phyloP scores from a whole-genome alignment of 2,329 filamentous ascomycete genomes.

The Fusarium udum region DNA sequence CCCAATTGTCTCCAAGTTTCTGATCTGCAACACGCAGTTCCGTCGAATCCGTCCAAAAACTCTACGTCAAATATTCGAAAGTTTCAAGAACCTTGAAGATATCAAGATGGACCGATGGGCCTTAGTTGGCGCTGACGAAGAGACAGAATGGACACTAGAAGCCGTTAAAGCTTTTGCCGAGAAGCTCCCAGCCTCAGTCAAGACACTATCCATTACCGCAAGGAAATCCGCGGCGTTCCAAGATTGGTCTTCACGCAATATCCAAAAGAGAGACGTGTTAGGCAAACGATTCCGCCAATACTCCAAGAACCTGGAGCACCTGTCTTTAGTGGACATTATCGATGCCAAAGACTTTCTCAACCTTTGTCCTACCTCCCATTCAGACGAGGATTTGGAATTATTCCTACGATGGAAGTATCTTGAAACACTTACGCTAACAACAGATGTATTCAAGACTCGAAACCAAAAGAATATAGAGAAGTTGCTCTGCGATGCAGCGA shows the following conservation, averaged over 20 bases:
- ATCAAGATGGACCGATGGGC: constrained; percentile 7
- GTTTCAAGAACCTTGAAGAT: neutral
- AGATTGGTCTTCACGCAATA: too few species aligned
- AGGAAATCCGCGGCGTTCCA: neutral
- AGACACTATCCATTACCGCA: constrained; percentile 1
- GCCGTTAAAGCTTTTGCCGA: too few species aligned
- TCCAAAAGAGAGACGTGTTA: too few species aligned
- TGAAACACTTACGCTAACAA: neutral
- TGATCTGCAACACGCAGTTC: constrained; percentile 17
- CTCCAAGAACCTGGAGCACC: neutral
- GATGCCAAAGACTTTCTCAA: constrained; percentile 15
- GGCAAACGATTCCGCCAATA: too few species aligned
- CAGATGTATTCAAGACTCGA: neutral
- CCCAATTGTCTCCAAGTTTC: neutral
- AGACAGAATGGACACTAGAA: too few species aligned
- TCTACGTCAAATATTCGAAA: neutral
- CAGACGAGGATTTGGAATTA: neutral
- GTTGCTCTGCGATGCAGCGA: neutral
- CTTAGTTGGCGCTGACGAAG: too few species aligned
- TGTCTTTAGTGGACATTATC: constrained; percentile 14
- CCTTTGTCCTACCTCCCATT: neutral
- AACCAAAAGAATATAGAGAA: accelerated
- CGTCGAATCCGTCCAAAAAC: neutral
- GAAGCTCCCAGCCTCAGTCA: neutral
- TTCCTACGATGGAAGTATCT: neutral